Conservation (phyloP, 2,329 filamentous ascomycete species). For the Ophiostoma sp. region DNA sequence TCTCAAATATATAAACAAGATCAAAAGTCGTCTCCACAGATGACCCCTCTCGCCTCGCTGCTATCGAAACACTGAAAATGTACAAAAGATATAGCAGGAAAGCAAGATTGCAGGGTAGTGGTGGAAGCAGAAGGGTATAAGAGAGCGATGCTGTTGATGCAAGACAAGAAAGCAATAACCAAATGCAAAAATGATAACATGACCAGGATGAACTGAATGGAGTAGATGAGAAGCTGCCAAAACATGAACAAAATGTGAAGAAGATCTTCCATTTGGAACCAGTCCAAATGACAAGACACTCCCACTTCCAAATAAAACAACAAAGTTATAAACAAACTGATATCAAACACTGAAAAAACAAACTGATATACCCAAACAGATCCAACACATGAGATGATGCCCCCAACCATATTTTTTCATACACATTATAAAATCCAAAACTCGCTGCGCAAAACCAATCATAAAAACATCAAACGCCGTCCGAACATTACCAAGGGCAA, state of each 20-base stretch:
- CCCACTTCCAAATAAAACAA: neutral
- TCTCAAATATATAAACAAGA: neutral
- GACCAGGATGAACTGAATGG: neutral
- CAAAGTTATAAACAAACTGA: conserved; percentile 8
- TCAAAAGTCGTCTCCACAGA: conserved; percentile 4
- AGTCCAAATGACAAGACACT: neutral
- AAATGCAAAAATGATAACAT: neutral
- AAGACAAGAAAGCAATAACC: conserved; percentile 12
- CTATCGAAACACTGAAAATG: neutral
- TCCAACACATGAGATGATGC: conserved; percentile 6
- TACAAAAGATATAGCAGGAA: neutral
- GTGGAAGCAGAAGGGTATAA: neutral
- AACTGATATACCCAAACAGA: conserved; percentile 1
- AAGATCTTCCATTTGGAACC: neutral
- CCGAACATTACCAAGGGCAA: neutral
- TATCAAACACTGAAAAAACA: neutral
- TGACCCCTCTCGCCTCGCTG: neutral
- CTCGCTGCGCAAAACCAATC: conserved; percentile 1
- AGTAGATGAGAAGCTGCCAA: neutral
- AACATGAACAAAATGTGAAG: neutral
- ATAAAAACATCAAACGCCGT: conserved; percentile 2
- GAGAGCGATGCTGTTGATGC: neutral
- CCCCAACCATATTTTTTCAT: conserved; percentile 12
- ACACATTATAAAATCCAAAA: conserved; percentile 13
- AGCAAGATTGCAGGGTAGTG: neutral